Percentiles rank a stretch among this genome's conserved stretches.
These are phyloP conservation scores for Globisporangium cylindrosporum DNA, from an alignment of 352 stramenopile species.

Conservation along the genomic window DNA sequence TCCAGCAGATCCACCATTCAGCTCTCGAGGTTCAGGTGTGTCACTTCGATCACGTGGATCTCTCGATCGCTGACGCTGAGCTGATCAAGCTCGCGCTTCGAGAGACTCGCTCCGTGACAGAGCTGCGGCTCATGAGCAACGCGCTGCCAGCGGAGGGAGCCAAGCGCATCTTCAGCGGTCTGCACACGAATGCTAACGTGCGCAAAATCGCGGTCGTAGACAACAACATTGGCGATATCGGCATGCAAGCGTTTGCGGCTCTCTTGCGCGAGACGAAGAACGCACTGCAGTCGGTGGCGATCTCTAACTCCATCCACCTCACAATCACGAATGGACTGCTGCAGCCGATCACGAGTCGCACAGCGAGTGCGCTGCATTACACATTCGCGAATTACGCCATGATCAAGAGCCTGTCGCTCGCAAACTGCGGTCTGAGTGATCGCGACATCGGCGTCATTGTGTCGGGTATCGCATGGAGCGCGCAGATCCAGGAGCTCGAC, in stretches of 20 bases:
- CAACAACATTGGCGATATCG: conserved; percentile 34
- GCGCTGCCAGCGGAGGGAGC: conserved; percentile 30
- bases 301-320: conserved; percentile 33
- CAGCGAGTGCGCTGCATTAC: conserved; percentile 29
- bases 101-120: conserved; percentile 27
- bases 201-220: conserved; percentile 24
- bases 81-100: conserved; percentile 27
- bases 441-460: conserved; percentile 34
- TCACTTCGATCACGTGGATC: conserved; percentile 31
- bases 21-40: conserved; percentile 25
- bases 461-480: conserved; percentile 37
- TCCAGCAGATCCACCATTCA: conserved; percentile 24
- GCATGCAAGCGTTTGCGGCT: conserved; percentile 29
- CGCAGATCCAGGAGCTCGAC: conserved; percentile 31
- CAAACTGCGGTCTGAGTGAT: conserved; percentile 38
- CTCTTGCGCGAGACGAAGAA: conserved; percentile 24
- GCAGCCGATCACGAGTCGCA: conserved; percentile 19
- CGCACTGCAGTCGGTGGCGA: conserved; percentile 19
- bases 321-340: conserved; percentile 24
- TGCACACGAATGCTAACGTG: conserved; percentile 29
- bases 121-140: conserved; percentile 40
- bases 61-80: conserved; percentile 35
- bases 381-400: conserved; percentile 33
- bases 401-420: conserved; percentile 28
- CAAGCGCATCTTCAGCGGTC: conserved; percentile 25